Evolutionary conservation across 1,284 basidiomycete species (phyloP).

Genomic region (Wallemia ichthyophaga): DNA sequence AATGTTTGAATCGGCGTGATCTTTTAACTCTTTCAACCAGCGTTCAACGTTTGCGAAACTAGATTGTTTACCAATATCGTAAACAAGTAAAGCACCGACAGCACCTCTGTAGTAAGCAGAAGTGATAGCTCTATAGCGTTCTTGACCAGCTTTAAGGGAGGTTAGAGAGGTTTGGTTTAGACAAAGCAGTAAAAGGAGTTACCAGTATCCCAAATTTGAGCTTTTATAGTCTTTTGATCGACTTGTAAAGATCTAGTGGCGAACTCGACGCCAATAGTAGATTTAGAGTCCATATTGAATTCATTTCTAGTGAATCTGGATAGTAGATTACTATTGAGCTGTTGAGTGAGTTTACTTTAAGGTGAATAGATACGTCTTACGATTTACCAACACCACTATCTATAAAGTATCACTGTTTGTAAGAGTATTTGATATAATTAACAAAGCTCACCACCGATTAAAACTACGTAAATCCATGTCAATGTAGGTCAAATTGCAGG

Average conservation of each 20-base stretch:
- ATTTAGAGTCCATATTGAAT: slow-evolving; percentile 96
- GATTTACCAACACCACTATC: neutral
- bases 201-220: slow-evolving; percentile 99
- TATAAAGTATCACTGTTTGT: neutral
- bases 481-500: neutral
- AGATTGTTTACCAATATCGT: slow-evolving; percentile 36
- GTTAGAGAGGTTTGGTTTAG: neutral
- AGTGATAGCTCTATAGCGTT: slow-evolving; percentile 95
- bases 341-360: no score
- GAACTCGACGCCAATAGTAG: slow-evolving; percentile 97
- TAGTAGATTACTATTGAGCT: no score
- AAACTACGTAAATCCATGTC: neutral
- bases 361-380: no score
- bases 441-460: neutral
- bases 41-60: slow-evolving; percentile 86
- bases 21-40: slow-evolving; percentile 90
- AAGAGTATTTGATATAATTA: neutral
- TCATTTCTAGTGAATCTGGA: slow-evolving; percentile 95
- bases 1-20: slow-evolving; percentile 20
- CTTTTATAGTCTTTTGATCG: slow-evolving; percentile 90
- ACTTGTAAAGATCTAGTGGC: slow-evolving; percentile 84
- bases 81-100: slow-evolving; percentile 27
- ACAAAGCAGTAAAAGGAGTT: slow-evolving; percentile 11
- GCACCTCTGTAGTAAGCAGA: slow-evolving; percentile 41
- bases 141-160: slow-evolving; percentile 48